Base-by-base conservation (phyloP, 2,329 filamentous ascomycete genomes). In the Dactylella cylindrospora region DNA sequence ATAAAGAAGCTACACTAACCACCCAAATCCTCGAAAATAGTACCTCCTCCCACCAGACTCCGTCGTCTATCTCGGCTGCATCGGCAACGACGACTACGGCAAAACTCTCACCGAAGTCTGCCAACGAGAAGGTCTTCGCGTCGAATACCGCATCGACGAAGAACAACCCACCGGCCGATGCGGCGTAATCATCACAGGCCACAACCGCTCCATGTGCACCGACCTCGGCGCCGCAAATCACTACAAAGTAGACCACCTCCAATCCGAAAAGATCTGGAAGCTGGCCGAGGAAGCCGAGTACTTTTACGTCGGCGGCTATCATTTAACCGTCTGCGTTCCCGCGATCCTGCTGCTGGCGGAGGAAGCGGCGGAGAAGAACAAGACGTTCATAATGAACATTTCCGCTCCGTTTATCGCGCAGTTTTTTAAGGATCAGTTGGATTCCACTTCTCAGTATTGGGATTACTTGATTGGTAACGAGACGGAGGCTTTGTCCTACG, bases 391-490 rank as follows among this genome's bases (percentile, higher is more conserved):
- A 8, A 84, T 98, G 69, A 94, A 90, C 68, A 83, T 98, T 64
- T 93, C 89, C 45, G 93, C 93, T 5, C 93, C 93, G 61, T 98
- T 98, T 79, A 95, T 98, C 71, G 79, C 86, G 31, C 86, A 95
- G 73, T 95, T 96, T 81, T 98, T 97, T 85, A 96, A 96, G 80
- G 90, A 96, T 43, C 86, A 84, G 67, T 82, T 98, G 40, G 89
- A 95, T 75, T 84, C 84, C 70, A 85, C 87, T 50, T 79, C 89
- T 47, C 86, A 87, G 23, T 96, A 95, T 82, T 94, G 90, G 80
- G 90, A 97, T 77, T 94, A 91, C 76, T 79, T 97, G 65, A 87
- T 98, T 73, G 91, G 90, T 72, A 98, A 98, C 77, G 93, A 98
- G 83, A 87, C 88, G 67, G 93, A 98, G 78, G 91, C 90, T 41